Evolutionary conservation across 306 rosid genomes (phyloP), one percentile per base, ranked within the genome.

Genomic region (Prunus campanulata): DNA sequence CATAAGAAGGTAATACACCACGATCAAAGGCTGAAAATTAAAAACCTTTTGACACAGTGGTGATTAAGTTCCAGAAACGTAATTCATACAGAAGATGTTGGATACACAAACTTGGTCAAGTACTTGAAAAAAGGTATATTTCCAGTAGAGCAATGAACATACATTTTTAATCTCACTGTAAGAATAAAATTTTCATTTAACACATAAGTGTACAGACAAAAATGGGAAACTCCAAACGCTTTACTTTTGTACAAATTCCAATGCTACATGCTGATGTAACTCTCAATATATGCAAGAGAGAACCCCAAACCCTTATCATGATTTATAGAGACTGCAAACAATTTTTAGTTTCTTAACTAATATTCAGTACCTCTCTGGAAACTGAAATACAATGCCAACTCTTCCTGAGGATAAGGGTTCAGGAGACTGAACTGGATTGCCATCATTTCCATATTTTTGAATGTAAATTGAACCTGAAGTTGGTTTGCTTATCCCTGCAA

Each of bases 301-400:
- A 2, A 48, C 51, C 51, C 44, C 8, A 35, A 35, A 35, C 27
- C 24, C 13, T 9, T 56, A 56, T 56, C 61, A 56, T 56, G 24
- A 20, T 2, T 56, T 22, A 35, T 8, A 7, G 51, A 71, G 8
- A 19, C 11, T 18, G 39, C 47, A 39, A 52, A 30, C 30, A 25
- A 27, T 3, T 69, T 9, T 42, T 29, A 39, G 18, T 68, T 39
- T 30, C 61, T 29, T 47, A 81, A 67, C 54, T 59, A 52, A 59
- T 69, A 66, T 60, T 59, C 27, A 9, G 19, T 91, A 93, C 98
- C 97, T 90, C 85, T 91, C 98, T n/a, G 97, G 97, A 86, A 93
- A 90, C 75, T 93, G 97, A 86, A 93, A 90, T 86, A 91, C 98
- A 67, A 90, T 90, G 64, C 98, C 98, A 74, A 93, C 98, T 79